A percentile compares a stretch with the other conserved stretches of the same genome.
These are phyloP conservation scores for Torrubiellomyces zombiae DNA, from an alignment of 2,329 filamentous ascomycete genomes.

Conservation along the genomic window DNA sequence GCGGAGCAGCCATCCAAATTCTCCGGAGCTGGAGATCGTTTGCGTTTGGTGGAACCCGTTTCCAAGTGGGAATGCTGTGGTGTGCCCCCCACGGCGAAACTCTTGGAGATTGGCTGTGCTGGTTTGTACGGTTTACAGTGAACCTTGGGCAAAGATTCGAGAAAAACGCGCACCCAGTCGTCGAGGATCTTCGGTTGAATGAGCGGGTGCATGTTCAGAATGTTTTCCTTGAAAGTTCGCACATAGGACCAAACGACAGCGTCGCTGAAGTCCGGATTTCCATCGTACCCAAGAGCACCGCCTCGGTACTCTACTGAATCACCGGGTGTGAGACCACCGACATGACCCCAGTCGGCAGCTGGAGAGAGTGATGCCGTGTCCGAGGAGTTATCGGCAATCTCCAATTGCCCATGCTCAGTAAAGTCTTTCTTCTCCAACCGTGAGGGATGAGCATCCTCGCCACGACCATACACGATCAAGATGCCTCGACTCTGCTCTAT, in stretches of 20 bases:
- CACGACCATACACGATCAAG: slow-evolving; percentile 60
- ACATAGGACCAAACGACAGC: slow-evolving; percentile 35
- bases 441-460: slow-evolving; percentile 52
- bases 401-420: slow-evolving; percentile 20
- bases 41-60: no score
- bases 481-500: slow-evolving; percentile 59
- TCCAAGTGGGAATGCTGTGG: no score
- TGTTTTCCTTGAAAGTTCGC: slow-evolving; percentile 39
- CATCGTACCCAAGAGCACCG: slow-evolving; percentile 22
- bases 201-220: slow-evolving; percentile 50
- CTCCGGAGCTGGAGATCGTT: slow-evolving; percentile 31
- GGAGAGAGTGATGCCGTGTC: slow-evolving; percentile 37
- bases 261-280: slow-evolving; percentile 37
- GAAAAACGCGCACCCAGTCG: slow-evolving; percentile 34
- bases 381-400: slow-evolving; percentile 30
- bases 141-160: slow-evolving; percentile 26
- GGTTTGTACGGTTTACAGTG: slow-evolving; percentile 12
- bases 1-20: slow-evolving; percentile 14
- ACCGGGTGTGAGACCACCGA: slow-evolving; percentile 32
- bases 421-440: slow-evolving; percentile 24
- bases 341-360: slow-evolving; percentile 41
- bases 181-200: slow-evolving; percentile 36
- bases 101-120: no score
- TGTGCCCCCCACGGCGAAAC: no score
- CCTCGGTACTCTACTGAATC: slow-evolving; percentile 22